Percentiles rank a stretch among this genome's conserved stretches.
These are phyloP conservation scores for Aspergillus terreus DNA, from an alignment of 2,329 filamentous ascomycete species.

Conservation along the genomic window DNA sequence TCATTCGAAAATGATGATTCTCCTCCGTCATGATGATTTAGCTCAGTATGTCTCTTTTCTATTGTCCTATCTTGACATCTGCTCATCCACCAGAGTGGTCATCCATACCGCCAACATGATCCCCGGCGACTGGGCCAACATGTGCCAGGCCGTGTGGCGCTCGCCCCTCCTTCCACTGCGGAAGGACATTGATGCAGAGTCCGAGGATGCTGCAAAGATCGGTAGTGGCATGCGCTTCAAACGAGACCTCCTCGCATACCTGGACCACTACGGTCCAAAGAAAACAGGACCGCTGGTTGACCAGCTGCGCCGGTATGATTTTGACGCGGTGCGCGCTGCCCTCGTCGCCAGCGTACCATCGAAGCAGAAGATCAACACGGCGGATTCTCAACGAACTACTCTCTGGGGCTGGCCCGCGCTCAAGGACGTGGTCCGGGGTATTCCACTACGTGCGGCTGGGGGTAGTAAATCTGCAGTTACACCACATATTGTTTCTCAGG, in stretches of 20 bases:
- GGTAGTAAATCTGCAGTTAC: slow-evolving; percentile 4
- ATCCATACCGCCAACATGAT: slow-evolving; percentile 95
- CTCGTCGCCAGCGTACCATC: slow-evolving; percentile 78
- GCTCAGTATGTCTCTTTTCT: slow-evolving; percentile 53
- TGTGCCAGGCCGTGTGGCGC: slow-evolving; percentile 79
- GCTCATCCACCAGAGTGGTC: slow-evolving; percentile 49
- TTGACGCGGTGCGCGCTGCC: slow-evolving; percentile 63
- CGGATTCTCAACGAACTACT: slow-evolving; percentile 47
- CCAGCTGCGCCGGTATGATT: slow-evolving; percentile 63
- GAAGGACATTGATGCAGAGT: not conserved
- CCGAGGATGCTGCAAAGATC: slow-evolving; percentile 22
- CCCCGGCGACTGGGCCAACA: slow-evolving; percentile 78
- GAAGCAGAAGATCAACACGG: slow-evolving; percentile 49
- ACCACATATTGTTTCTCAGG: slow-evolving; percentile 38
- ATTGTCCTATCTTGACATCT: not conserved
- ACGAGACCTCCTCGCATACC: slow-evolving; percentile 67
- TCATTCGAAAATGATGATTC: slow-evolving; percentile 81
- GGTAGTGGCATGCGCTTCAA: slow-evolving; percentile 73
- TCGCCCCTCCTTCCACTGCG: slow-evolving; percentile 64
- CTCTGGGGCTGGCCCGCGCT: slow-evolving; percentile 76
- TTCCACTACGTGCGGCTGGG: slow-evolving; percentile 44
- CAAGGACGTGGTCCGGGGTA: slow-evolving; percentile 53
- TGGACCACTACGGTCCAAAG: slow-evolving; percentile 63
- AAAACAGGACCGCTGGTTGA: slow-evolving; percentile 54
- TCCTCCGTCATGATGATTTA: slow-evolving; percentile 71